Percentiles rank a stretch among this genome's conserved stretches.
Conservation (phyloP, 2,329 filamentous ascomycete genomes). For the Sordariomycetes sp. region DNA sequence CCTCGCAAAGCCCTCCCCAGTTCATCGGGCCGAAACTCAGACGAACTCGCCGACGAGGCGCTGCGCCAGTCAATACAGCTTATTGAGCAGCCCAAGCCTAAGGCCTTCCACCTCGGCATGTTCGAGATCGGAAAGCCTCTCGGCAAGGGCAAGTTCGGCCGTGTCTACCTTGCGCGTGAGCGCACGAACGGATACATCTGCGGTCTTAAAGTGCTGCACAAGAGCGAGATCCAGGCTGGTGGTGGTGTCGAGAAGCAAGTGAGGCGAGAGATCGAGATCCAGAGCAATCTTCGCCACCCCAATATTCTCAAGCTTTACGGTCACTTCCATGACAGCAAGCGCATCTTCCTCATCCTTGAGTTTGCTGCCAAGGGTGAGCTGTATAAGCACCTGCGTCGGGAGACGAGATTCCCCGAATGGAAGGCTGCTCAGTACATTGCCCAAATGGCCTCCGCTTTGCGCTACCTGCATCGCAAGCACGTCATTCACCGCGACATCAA, state of each 20-base stretch:
- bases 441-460: conserved; percentile 82
- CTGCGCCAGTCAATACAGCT: conserved; percentile 11
- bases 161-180: conserved; percentile 78
- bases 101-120: conserved; percentile 81
- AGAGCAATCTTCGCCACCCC: conserved; percentile 77
- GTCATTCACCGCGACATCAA: conserved; percentile 98
- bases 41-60: conserved; percentile 1
- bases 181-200: conserved; percentile 73
- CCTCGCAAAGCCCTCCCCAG: conserved; percentile 35
- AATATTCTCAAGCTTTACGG: conserved; percentile 79
- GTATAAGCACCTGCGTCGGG: conserved; percentile 76
- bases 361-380: conserved; percentile 80
- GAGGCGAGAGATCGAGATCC: conserved; percentile 81
- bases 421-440: conserved; percentile 82
- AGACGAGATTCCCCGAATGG: conserved; percentile 74
- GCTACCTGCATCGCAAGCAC: conserved; percentile 92
- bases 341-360: conserved; percentile 80
- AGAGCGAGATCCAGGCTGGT: conserved; percentile 70
- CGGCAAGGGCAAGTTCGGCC: conserved; percentile 80
- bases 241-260: conserved; percentile 72
- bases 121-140: conserved; percentile 85
- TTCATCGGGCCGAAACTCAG: conserved; percentile 19
- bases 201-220: conserved; percentile 79
- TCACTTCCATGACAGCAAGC: conserved; percentile 83
- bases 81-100: conserved; percentile 42